These are phyloP conservation scores for Leucogyrophana mollusca DNA, from an alignment of 768 basidiomycete genomes.

Conservation along the genomic window DNA sequence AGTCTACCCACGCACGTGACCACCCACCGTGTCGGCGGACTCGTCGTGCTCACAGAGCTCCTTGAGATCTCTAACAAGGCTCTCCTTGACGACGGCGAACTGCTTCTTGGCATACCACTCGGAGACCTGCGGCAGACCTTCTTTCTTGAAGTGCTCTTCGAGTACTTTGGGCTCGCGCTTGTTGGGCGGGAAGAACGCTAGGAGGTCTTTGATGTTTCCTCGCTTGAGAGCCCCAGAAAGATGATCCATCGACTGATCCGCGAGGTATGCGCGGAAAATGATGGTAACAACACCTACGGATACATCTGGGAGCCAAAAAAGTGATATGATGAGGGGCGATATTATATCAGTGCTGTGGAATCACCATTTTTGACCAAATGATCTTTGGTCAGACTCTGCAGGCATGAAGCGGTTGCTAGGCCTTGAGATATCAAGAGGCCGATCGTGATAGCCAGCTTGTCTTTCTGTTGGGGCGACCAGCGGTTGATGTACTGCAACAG, in stretches of 20 bases:
- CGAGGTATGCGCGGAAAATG: constrained; percentile 80
- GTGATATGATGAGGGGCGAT: constrained; percentile 3
- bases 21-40: constrained; percentile 60
- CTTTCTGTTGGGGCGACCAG: constrained; percentile 74
- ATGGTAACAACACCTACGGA: constrained; percentile 73
- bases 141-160: constrained; percentile 85
- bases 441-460: constrained; percentile 79
- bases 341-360: constrained; percentile 3
- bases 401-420: constrained; percentile 71
- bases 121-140: constrained; percentile 72
- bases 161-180: constrained; percentile 72
- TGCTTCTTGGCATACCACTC: constrained; percentile 97
- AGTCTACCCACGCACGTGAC: neutral
- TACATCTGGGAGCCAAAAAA: constrained; percentile 67
- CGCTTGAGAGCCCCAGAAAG: constrained; percentile 79
- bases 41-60: constrained; percentile 73
- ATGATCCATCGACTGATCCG: constrained; percentile 87
- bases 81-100: constrained; percentile 77
- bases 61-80: constrained; percentile 64
- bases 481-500: constrained; percentile 88
- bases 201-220: constrained; percentile 82
- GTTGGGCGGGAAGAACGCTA: constrained; percentile 84
- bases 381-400: constrained; percentile 85
- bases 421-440: constrained; percentile 86
- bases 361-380: constrained; percentile 93